Conservation (phyloP, 352 stramenopile species). For the Globisporangium irregulare region DNA sequence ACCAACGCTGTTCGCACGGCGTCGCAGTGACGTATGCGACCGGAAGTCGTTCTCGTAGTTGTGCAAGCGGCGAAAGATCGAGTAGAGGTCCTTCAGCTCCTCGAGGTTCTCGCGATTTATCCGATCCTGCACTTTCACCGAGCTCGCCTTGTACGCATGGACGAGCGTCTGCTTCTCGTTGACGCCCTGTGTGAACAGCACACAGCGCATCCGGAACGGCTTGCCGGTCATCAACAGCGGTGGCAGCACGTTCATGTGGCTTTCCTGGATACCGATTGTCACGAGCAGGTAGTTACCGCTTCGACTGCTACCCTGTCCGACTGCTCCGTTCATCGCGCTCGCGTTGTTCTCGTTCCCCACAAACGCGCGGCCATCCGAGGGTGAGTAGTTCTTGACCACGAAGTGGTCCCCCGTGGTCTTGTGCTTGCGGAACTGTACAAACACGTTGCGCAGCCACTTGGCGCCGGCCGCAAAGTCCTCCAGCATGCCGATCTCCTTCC, state of each 20-base stretch:
- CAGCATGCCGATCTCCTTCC: constrained; percentile 95
- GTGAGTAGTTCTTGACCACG: constrained; percentile 55
- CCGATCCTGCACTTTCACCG: constrained; percentile 72
- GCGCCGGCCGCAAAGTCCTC: constrained; percentile 85
- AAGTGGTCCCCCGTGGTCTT: constrained; percentile 43
- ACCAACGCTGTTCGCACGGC: constrained; percentile 17
- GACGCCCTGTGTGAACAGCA: constrained; percentile 80
- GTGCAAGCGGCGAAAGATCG: constrained; percentile 46
- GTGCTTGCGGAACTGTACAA: constrained; percentile 69
- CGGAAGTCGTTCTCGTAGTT: constrained; percentile 25
- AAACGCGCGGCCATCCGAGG: constrained; percentile 27
- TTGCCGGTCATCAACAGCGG: constrained; percentile 39
- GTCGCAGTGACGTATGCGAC: constrained; percentile 8
- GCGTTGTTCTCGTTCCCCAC: constrained; percentile 17
- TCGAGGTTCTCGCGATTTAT: constrained; percentile 81
- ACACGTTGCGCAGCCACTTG: constrained; percentile 79
- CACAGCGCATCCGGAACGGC: constrained; percentile 51
- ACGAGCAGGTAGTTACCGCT: constrained; percentile 44
- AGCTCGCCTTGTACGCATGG: constrained; percentile 71
- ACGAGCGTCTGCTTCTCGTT: constrained; percentile 86
- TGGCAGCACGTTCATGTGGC: constrained; percentile 53
- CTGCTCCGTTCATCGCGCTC: constrained; percentile 5
- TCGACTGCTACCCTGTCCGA: constrained; percentile 5
- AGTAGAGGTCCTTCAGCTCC: constrained; percentile 63
- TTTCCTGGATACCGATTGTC: constrained; percentile 57